A percentile compares a stretch with the other conserved stretches of the same genome.
Conservation (phyloP, 139 green algal genomes). For the Chlorella sp. region DNA sequence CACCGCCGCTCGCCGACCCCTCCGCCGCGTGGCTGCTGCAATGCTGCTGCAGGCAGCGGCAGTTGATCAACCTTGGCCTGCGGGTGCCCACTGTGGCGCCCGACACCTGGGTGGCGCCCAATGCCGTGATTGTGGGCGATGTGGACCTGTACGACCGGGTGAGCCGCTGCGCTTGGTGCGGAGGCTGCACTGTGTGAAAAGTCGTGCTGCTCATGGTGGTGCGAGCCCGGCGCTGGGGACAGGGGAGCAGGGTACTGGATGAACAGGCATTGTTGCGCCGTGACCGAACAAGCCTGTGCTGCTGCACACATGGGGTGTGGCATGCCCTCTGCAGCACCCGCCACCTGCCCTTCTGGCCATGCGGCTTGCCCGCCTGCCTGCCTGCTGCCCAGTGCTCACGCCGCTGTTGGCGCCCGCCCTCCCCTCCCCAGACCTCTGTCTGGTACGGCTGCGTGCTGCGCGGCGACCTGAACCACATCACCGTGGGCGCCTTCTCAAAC, state of each 20-base stretch:
- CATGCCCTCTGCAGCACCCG: not conserved
- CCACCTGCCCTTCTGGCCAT: too few species aligned
- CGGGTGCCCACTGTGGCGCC: constrained; percentile 68
- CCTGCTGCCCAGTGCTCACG: too few species aligned
- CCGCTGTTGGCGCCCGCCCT: not conserved
- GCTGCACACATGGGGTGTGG: not conserved
- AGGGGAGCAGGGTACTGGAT: too few species aligned
- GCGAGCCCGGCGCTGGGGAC: too few species aligned
- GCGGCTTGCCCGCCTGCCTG: too few species aligned
- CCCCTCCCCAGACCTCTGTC: constrained; percentile 69
- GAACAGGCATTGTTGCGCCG: too few species aligned
- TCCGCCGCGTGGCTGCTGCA: not conserved
- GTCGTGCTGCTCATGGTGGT: not conserved
- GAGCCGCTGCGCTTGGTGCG: not conserved
- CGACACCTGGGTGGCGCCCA: constrained; percentile 85
- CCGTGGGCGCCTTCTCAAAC: constrained; percentile 72
- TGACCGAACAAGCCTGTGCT: too few species aligned
- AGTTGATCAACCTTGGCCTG: constrained; percentile 78
- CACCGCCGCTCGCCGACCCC: not conserved
- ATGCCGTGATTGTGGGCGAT: constrained; percentile 86
- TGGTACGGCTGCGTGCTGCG: constrained; percentile 89
- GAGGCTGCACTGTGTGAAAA: too few species aligned
- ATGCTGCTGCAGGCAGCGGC: constrained; percentile 71
- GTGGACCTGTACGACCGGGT: constrained; percentile 88
- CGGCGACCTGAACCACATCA: constrained; percentile 90